phyloP scores from a whole-genome alignment of 768 basidiomycete genomes.

The Pleurotus citrinopileatus region DNA sequence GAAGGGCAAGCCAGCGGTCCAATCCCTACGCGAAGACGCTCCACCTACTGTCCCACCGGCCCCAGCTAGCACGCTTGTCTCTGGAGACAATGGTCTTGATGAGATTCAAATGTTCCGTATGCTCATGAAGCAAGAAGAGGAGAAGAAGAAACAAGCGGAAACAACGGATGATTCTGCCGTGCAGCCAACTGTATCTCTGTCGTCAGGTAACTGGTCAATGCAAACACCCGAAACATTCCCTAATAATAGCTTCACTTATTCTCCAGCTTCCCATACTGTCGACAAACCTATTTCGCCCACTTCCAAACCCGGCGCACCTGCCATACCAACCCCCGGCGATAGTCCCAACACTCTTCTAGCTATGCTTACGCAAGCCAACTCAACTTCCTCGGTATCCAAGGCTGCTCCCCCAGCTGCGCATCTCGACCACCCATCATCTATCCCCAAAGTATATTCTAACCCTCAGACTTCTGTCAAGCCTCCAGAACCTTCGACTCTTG shows the following conservation, averaged over 20 bases:
- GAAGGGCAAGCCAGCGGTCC: constrained; percentile 12
- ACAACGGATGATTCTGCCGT: constrained; percentile 9
- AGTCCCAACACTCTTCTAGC: constrained; percentile 7
- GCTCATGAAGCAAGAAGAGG: constrained; percentile 78
- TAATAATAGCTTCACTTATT: constrained; percentile 1
- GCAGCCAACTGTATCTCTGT: background rate
- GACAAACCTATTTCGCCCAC: background rate
- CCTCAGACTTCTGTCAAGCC: constrained; percentile 6
- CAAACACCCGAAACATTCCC: constrained; percentile 3
- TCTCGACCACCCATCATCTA: background rate
- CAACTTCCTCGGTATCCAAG: no score
- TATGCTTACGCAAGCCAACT: background rate
- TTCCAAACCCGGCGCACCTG: background rate
- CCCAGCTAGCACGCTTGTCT: background rate
- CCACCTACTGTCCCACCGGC: constrained; percentile 16
- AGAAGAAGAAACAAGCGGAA: constrained; percentile 34
- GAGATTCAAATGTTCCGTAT: constrained; percentile 84
- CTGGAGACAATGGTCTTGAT: constrained; percentile 50
- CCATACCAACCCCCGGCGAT: constrained; percentile 12
- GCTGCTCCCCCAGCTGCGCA: background rate
- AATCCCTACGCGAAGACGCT: constrained; percentile 6
- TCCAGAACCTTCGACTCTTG: constrained; percentile 29
- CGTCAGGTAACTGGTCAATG: background rate
- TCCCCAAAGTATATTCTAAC: constrained; percentile 11
- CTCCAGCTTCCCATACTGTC: constrained; percentile 5